Base-by-base conservation (phyloP, 163 green algal species). In the Chlamydomonas reinhardtii region DNA sequence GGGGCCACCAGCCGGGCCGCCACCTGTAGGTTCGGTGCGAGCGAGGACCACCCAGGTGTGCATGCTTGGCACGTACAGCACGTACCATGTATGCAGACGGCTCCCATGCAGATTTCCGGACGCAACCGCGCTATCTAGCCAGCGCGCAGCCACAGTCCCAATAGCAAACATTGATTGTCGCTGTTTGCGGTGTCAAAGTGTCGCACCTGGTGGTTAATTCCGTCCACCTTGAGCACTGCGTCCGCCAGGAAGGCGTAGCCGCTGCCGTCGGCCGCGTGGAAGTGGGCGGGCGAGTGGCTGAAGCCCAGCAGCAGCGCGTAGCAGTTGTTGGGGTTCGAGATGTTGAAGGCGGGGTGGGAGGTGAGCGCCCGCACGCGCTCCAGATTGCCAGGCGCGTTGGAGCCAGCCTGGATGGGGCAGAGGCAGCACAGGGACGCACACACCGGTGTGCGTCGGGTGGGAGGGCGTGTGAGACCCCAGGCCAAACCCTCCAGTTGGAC, bases 261-360 rank as follows among this genome's bases (percentile, higher is more conserved):
- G 73, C 87, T 96, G 74, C 98, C 98, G 85, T 99, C 97, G 4
- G 88, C 89, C 16, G 95, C 95, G 88, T 99, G 97, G 96, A 99
- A 99, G 92, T 99, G 99, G 71, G 96, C 90, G 17, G 96, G 85
- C 32, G 90, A 95, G 52, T 94, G 82, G 14, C 86, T 87, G 91
- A 99, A 99, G 20, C 92, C 96, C 54, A 98, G 90, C 93, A 97
- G 97, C 19, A 99, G 90, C 12, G 91, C 95, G 93, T 99, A 98
- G 90, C 96, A 98, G 90, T 85, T 94, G 95, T 99, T 99, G 86
- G 98, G 98, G 90, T 99, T 99, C 64, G 91, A 97, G 77, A 99
- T 96, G 90, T 96, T 94, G 90, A 99, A 99, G 25, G 95, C 91
- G 16, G 92, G 89, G 91, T 99, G 96, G 4, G 95, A 82, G 82